Conservation (phyloP, 106 monocot species). For the Dioscorea alata region DNA sequence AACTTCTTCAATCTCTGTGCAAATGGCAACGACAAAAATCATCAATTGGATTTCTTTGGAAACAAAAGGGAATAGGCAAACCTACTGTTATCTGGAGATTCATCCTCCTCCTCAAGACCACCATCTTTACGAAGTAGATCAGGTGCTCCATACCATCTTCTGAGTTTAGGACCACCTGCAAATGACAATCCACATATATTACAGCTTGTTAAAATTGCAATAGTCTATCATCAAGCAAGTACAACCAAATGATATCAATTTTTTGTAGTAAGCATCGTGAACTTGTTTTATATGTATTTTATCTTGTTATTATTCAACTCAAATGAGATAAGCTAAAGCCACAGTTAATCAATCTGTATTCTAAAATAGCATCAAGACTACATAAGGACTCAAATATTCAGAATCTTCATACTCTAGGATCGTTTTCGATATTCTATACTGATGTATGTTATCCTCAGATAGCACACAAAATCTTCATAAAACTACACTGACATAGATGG, state of each 20-base stretch:
- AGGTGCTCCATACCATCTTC: slow-evolving; percentile 96
- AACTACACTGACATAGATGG: too few species aligned
- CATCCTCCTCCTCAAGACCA: slow-evolving; percentile 31
- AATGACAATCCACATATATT: background rate
- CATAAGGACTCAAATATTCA: too few species aligned
- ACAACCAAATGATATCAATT: too few species aligned
- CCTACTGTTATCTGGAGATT: slow-evolving; percentile 23
- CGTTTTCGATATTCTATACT: too few species aligned
- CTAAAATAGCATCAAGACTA: too few species aligned
- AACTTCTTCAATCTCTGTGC: slow-evolving; percentile 40
- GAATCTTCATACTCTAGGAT: too few species aligned
- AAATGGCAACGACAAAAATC: slow-evolving; percentile 3
- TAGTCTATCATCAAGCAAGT: background rate
- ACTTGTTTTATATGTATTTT: background rate
- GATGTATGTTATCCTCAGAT: too few species aligned
- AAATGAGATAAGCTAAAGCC: too few species aligned
- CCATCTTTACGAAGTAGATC: slow-evolving; percentile 71
- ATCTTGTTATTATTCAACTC: background rate
- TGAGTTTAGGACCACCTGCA: slow-evolving; percentile 91
- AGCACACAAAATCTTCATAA: too few species aligned
- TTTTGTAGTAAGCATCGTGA: background rate
- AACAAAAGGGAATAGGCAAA: background rate
- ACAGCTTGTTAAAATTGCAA: background rate
- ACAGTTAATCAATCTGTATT: too few species aligned
- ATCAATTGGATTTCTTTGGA: background rate